Evolutionary conservation across 305 asterid genomes (phyloP).

Genomic region (Solanum aculeatissimum): DNA sequence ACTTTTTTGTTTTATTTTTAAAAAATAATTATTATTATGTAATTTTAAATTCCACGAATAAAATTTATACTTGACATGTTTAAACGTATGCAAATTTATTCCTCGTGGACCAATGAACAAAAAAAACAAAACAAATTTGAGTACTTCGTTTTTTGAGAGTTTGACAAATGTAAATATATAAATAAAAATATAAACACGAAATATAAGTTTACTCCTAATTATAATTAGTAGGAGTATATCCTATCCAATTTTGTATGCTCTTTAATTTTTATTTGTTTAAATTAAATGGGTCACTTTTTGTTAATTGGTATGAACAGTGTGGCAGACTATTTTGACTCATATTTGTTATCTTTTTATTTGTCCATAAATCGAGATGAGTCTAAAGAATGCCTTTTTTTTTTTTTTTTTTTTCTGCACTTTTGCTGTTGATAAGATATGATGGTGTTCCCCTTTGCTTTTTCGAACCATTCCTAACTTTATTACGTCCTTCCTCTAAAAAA

Average conservation of each 20-base stretch:
- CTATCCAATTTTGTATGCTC: neutral
- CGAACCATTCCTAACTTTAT: neutral
- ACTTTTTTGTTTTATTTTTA: too few species aligned
- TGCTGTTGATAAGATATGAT: neutral
- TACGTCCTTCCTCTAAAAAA: too few species aligned
- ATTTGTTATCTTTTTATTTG: neutral
- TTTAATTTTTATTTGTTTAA: neutral
- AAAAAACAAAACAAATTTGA: neutral
- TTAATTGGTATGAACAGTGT: neutral
- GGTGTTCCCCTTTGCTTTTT: neutral
- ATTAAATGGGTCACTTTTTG: neutral
- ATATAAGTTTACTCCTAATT: neutral
- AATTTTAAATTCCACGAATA: neutral
- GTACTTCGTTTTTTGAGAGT: neutral
- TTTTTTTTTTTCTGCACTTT: neutral
- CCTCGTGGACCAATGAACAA: neutral
- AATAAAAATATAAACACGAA: neutral
- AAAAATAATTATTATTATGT: neutral
- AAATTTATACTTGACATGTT: neutral
- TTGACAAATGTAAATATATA: neutral
- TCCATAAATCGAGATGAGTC: neutral
- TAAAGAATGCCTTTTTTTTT: neutral
- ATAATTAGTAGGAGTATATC: neutral
- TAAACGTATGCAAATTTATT: neutral
- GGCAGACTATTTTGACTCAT: neutral